Evolutionary conservation across 2,329 filamentous ascomycete species (phyloP), one percentile per base, ranked within the genome.

Genomic region (Fusarium sp.): DNA sequence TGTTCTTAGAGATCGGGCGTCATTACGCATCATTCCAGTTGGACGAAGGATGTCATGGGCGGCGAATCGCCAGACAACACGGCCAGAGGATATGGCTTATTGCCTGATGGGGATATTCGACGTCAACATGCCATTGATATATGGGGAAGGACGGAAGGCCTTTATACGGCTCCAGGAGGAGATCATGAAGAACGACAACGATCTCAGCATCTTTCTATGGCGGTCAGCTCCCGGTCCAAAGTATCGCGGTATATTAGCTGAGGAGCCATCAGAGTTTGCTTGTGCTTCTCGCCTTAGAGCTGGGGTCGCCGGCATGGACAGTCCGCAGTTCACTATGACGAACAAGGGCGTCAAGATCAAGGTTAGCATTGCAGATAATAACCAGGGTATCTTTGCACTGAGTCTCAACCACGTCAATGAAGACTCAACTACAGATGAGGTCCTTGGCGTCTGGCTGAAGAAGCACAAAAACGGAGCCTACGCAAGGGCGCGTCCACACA

Each of bases 111-210:
- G 54, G 1, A 14, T 58, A 36, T 58, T 33, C 20, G 29, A 58
- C 13, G 33, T 58, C 31, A 38, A 58, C 14, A 58, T 58, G 54
- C 33, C 54, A 0, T 16, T 58, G 29, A 33, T 58, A 33, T 58
- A 58, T 25, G 54, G 54, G 8, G 54, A 58, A 18, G 54, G 54
- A 3, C 18, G 33, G 14, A 36, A 33, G 5, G 54, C 54, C 14
- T 58, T 58, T 25, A 18, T n/a, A 25, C 33, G 33, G 6, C 31
- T 58, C 2, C 54, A 58, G 33, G 29, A 38, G 5, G 54, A 58
- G 20, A 38, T 58, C n/a, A 27, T 76, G 13, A 70, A 72, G n/a
- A 47, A 52, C 9, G 61, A 36, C 16, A 59, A 76, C 29, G 72
- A 74, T 22, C 33, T 36, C 6, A 18, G 31, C 9, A 35, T 58